Evolutionary conservation across 108 stramenopile species (phyloP).

Genomic region (Skeletonema potamos): DNA sequence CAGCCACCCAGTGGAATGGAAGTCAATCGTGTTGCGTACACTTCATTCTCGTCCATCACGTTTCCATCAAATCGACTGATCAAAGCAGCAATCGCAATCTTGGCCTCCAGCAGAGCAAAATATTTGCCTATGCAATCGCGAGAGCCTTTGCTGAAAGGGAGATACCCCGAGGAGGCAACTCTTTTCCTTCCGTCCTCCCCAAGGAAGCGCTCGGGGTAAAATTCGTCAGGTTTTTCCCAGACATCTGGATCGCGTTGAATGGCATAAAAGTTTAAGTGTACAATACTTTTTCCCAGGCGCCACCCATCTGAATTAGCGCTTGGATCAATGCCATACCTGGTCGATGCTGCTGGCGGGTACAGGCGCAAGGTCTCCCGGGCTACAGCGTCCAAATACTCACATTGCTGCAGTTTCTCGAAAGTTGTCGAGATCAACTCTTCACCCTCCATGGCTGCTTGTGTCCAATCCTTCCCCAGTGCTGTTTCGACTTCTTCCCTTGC

Average conservation of each 20-base stretch:
- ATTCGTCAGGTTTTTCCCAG: slow-evolving; percentile 40
- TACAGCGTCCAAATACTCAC: slow-evolving; percentile 48
- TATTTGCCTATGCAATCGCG: slow-evolving; percentile 56
- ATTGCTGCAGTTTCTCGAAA: slow-evolving; percentile 31
- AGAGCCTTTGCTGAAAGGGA: slow-evolving; percentile 43
- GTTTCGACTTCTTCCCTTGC: slow-evolving; percentile 26
- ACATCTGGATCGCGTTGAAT: slow-evolving; percentile 41
- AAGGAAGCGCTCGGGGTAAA: slow-evolving; percentile 41
- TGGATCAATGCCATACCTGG: slow-evolving; percentile 22
- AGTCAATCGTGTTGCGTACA: slow-evolving; percentile 17
- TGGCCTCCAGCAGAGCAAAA: slow-evolving; percentile 48
- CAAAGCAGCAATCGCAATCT: slow-evolving; percentile 44
- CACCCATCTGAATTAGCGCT: slow-evolving; percentile 10
- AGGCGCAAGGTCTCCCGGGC: slow-evolving; percentile 33
- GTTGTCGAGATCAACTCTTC: slow-evolving; percentile 4
- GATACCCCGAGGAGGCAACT: slow-evolving; percentile 12
- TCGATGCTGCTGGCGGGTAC: slow-evolving; percentile 39
- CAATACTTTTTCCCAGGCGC: slow-evolving; percentile 20
- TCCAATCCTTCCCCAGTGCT: slow-evolving; percentile 18
- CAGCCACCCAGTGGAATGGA: slow-evolving; percentile 31
- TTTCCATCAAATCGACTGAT: slow-evolving; percentile 31
- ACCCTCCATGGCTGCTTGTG: neutral
- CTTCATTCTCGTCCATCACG: slow-evolving; percentile 24
- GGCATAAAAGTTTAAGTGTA: slow-evolving; percentile 46
- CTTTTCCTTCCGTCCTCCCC: slow-evolving; percentile 23